These are phyloP conservation scores for Oropetium thomaeum DNA, from an alignment of 176 grass and related monocot genomes.

Conservation along the genomic window DNA sequence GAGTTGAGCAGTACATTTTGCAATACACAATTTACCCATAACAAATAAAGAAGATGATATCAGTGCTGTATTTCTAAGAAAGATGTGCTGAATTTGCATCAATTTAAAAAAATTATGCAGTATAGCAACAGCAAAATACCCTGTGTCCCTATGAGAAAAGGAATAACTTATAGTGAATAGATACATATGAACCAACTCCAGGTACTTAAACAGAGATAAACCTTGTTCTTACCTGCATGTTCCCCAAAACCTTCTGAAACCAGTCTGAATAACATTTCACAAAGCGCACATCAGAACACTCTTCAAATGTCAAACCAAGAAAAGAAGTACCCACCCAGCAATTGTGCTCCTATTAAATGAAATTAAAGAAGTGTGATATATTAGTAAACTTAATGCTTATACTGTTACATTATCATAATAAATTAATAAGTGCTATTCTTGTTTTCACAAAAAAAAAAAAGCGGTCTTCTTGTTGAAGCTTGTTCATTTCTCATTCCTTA, in stretches of 20 bases:
- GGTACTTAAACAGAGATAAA: background rate
- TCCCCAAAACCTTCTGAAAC: slow-evolving; percentile 19
- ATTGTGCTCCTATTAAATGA: slow-evolving; percentile 10
- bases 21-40: background rate
- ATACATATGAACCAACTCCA: too few relatives aligned
- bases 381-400: background rate
- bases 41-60: background rate
- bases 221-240: background rate
- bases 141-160: too few relatives aligned
- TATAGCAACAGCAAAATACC: too few relatives aligned
- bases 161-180: too few relatives aligned
- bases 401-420: too few relatives aligned
- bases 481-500: too few relatives aligned
- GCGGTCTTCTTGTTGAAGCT: too few relatives aligned
- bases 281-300: slow-evolving; percentile 16
- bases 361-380: background rate
- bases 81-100: too few relatives aligned
- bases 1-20: background rate
- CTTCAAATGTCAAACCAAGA: slow-evolving; percentile 28
- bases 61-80: background rate
- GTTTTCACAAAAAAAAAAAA: too few relatives aligned
- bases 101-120: too few relatives aligned
- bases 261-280: slow-evolving; percentile 2
- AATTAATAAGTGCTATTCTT: too few relatives aligned
- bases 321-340: slow-evolving; percentile 29